Evolutionary conservation across 2,329 filamentous ascomycete species (phyloP).

Genomic region (Stachybotrys echinatus): DNA sequence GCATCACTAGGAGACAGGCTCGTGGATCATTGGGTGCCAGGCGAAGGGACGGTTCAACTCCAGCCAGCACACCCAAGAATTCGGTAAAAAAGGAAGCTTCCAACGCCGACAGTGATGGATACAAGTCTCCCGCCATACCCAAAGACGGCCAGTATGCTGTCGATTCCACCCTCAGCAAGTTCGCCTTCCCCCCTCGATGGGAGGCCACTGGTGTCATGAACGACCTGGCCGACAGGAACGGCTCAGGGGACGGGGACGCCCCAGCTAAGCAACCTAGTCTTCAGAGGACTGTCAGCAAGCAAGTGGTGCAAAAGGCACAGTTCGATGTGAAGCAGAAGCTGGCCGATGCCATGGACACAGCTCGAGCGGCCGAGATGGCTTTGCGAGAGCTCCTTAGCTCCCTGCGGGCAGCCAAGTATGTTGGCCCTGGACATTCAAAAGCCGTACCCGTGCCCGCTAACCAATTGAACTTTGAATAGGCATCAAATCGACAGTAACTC

Average conservation of each 20-base stretch:
- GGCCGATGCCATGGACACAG: slow-evolving; percentile 70
- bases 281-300: slow-evolving; percentile 42
- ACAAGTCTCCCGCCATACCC: slow-evolving; percentile 31
- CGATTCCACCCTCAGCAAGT: slow-evolving; percentile 49
- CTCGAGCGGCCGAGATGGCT: slow-evolving; percentile 77
- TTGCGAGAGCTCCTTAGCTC: slow-evolving; percentile 77
- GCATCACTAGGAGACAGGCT: slow-evolving; percentile 81
- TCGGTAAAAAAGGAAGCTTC: slow-evolving; percentile 31
- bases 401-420: slow-evolving; percentile 76
- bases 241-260: slow-evolving; percentile 26
- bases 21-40: slow-evolving; percentile 57
- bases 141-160: slow-evolving; percentile 37
- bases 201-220: slow-evolving; percentile 75
- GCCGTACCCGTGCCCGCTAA: slow-evolving; percentile 6
- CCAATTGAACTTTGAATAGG: slow-evolving; percentile 25
- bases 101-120: slow-evolving; percentile 30
- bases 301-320: slow-evolving; percentile 52
- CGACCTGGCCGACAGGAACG: slow-evolving; percentile 48
- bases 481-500: slow-evolving; percentile 50
- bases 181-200: slow-evolving; percentile 59
- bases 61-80: slow-evolving; percentile 43
- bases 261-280: slow-evolving; percentile 26
- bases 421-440: slow-evolving; percentile 21
- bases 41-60: slow-evolving; percentile 51
- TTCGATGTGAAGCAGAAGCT: slow-evolving; percentile 59